Base-by-base conservation (phyloP, 331 rosid species). In the Malus hybrid region DNA sequence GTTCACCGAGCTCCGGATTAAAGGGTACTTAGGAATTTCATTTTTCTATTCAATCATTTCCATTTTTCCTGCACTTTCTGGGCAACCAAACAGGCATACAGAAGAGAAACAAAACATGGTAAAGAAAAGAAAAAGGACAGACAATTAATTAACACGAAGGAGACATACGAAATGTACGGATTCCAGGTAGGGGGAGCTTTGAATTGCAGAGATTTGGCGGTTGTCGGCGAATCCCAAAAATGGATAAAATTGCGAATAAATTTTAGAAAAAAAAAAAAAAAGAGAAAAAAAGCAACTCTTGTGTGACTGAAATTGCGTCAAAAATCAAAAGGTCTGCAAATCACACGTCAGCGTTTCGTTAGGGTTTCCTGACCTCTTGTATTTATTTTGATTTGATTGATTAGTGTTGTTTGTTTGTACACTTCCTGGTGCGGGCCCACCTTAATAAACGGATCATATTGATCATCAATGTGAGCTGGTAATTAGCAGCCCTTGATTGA, bases 201-300 rank as follows among this genome's bases (percentile, higher is more conserved):
- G 59, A 42, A 60, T 36, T 60, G 77, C 77, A 60, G 77, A 73
- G 34, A 28, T 73, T 73, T 73, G 77, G 69, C 69, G 69, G 69
- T 73, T 73, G 77, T 73, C 59, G 77, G 77, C 77, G 77, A 73
- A 60, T 39, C 69, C 36, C 29, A 10, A 61, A 61, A 60, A 73
- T 60, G 77, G 77, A 73, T 73, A 73, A 60, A 73, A 72, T 3
- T 44, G 36, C 5, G 34, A 57, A 20, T 34, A 12, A 22, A 67
- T 39, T 65, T 22, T 6, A 13, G 66, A 2, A 20, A 10, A 39
- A 36, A 73, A 6, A 5, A 8, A 9, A 2, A 1, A 29, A 18
- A 10, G 3, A 31, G 6, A 6, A 5, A 52, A 28, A 8, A 5
- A 28, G 29, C 2, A 39, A 39, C 5, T 42, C 48, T 3, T 11